Base-by-base conservation (phyloP, 1,139 yeast genomes). In the Zygosaccharomyces pseudobailii region DNA sequence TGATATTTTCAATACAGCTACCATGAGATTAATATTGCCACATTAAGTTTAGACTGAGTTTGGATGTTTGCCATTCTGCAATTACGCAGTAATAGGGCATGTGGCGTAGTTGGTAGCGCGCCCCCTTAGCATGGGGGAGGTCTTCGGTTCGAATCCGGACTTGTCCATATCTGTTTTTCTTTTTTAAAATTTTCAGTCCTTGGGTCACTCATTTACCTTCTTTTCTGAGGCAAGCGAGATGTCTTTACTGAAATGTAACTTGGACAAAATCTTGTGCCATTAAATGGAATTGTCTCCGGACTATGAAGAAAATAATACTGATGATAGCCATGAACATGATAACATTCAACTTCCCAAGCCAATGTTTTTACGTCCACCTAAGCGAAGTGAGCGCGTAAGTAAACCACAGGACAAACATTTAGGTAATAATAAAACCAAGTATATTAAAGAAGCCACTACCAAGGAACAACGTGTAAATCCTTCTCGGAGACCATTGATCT, bases 61-160 rank as follows among this genome's bases (percentile, higher is more conserved):
- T n/a, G n/a, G n/a, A n/a, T n/a, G n/a, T n/a, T n/a, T n/a, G n/a
- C n/a, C n/a, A n/a, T n/a, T n/a, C n/a, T n/a, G n/a, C n/a, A n/a
- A n/a, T n/a, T n/a, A n/a, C n/a, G n/a, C n/a, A n/a, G n/a, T n/a
- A n/a, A n/a, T n/a, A n/a, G n/a, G 87, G 86, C 86, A 84, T 80
- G 85, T 81, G 86, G 87, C 87, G 86, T 78, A 81, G 87, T 81
- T 80, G 87, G 87, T 81, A 81, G 86, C 86, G 87, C 87, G 87
- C 78, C 78, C 84, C 80, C 87, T 80, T 81, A 79, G 87, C 87
- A 80, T 80, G 87, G 79, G 84, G 79, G 78, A 80, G 87, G 87
- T 81, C 87, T 78, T 81, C 81, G 86, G 87, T 81, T 81, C 87
- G 84, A 81, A 76, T 81, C 87, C 86, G 81, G 82, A 79, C 87